Conservation (phyloP, 352 stramenopile genomes). For the Pythium catenulatum region DNA sequence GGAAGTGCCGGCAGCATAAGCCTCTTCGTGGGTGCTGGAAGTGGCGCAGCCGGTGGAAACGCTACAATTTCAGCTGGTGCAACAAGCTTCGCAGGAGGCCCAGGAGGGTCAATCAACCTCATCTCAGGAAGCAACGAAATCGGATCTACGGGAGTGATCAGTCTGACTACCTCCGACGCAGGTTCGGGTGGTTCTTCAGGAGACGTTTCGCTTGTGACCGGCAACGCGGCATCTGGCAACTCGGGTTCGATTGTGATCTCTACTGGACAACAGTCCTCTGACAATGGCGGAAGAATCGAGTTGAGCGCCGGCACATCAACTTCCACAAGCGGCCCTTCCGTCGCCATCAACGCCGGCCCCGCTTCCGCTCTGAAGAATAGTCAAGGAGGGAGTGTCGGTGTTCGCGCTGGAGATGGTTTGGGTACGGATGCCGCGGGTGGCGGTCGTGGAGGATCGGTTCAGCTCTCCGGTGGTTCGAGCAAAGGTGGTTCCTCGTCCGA, state of each 20-base stretch:
- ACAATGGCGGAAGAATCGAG: slow-evolving; percentile 66
- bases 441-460: slow-evolving; percentile 69
- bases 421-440: slow-evolving; percentile 67
- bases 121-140: slow-evolving; percentile 68
- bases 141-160: slow-evolving; percentile 69
- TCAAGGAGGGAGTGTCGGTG: slow-evolving; percentile 63
- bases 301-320: slow-evolving; percentile 67
- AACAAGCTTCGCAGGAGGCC: slow-evolving; percentile 61
- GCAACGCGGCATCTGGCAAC: slow-evolving; percentile 58
- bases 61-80: slow-evolving; percentile 68
- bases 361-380: slow-evolving; percentile 66
- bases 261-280: slow-evolving; percentile 68
- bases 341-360: slow-evolving; percentile 69
- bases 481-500: slow-evolving; percentile 70
- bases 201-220: slow-evolving; percentile 66
- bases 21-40: slow-evolving; percentile 68
- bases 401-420: slow-evolving; percentile 68
- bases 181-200: slow-evolving; percentile 67
- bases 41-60: slow-evolving; percentile 65
- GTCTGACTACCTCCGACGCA: slow-evolving; percentile 68
- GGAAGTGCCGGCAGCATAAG: slow-evolving; percentile 71
- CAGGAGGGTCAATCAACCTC: slow-evolving; percentile 69
- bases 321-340: slow-evolving; percentile 62
- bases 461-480: slow-evolving; percentile 70
- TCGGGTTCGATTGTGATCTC: slow-evolving; percentile 73